Conservation (phyloP, 345 rosid genomes). For the Crucihimalaya himalaica region DNA sequence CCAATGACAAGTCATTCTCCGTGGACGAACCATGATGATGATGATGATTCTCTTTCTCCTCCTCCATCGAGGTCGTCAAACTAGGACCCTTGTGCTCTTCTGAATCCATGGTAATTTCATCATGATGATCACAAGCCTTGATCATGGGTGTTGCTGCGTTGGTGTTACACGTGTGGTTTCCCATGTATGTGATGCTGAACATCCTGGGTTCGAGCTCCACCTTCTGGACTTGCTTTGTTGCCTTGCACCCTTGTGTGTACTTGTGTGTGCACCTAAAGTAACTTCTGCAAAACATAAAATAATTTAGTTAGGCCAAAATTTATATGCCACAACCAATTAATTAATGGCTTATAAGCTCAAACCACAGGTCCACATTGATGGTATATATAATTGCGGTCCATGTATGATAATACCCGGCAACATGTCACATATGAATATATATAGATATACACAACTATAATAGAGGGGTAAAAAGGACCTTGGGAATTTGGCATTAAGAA, state of each 20-base stretch:
- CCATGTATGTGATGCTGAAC: constrained; percentile 58
- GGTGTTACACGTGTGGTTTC: constrained; percentile 64
- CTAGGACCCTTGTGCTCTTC: constrained; percentile 36
- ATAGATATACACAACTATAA: background rate
- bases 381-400: constrained; percentile 29
- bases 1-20: constrained; percentile 27
- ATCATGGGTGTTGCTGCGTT: constrained; percentile 10
- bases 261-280: constrained; percentile 88
- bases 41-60: constrained; percentile 27
- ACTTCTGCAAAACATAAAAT: constrained; percentile 50
- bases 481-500: constrained; percentile 65
- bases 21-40: constrained; percentile 24
- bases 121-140: constrained; percentile 30
- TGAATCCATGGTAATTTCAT: constrained; percentile 32
- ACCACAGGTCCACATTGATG: constrained; percentile 14
- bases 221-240: constrained; percentile 83
- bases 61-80: constrained; percentile 25
- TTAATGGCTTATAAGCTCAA: no score
- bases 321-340: constrained; percentile 15
- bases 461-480: constrained; percentile 48
- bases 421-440: constrained; percentile 18
- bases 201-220: constrained; percentile 48
- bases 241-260: constrained; percentile 65
- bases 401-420: constrained; percentile 1
- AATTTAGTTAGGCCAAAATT: constrained; percentile 12